Base-by-base conservation (phyloP, 306 rosid species). In the Fagus sylvatica region DNA sequence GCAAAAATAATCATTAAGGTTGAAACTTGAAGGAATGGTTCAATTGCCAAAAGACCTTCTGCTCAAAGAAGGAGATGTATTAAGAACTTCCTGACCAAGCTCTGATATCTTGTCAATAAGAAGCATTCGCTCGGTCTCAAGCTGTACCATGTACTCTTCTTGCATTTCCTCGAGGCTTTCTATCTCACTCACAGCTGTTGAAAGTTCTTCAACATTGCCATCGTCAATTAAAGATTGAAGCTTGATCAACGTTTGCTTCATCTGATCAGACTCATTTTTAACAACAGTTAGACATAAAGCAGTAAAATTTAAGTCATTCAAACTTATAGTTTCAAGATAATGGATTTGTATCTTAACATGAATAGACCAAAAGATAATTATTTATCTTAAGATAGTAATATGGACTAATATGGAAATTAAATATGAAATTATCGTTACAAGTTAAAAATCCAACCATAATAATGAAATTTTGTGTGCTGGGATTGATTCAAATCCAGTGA, bases 41-140 rank as follows among this genome's bases (percentile, higher is more conserved):
- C 82, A 86, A 43, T 40, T 77, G 78, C 74, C 74, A 9, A 83
- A 88, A 53, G 71, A 76, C 77, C 81, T 80, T 76, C 91, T 77
- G 83, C 89, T 86, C 0, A 74, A 3, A 46, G 90, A 72, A 79
- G 93, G 91, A 75, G 98, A 87, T 51, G 91, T 79, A 74, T 84
- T 67, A 5, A 88, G 69, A 36, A 93, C 88, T 86, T 96, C 98
- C 60, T 81, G 87, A 62, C 94, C 99, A 53, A 96, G 89, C 80
- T 89, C 97, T 86, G 82, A 90, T 72, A 93, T 79, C 86, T 93
- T 96, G 88, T 87, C 86, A 17, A 96, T 86, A 41, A 96, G 98
- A 67, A 96, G 96, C 85, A 65, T 80, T 75, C 93, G 99, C 78
- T 93, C 99, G 3, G 90, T 96, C 81, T 96, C 98, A 5, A 96